Conservation (phyloP, 768 basidiomycete genomes). For the Lentinula edodes region DNA sequence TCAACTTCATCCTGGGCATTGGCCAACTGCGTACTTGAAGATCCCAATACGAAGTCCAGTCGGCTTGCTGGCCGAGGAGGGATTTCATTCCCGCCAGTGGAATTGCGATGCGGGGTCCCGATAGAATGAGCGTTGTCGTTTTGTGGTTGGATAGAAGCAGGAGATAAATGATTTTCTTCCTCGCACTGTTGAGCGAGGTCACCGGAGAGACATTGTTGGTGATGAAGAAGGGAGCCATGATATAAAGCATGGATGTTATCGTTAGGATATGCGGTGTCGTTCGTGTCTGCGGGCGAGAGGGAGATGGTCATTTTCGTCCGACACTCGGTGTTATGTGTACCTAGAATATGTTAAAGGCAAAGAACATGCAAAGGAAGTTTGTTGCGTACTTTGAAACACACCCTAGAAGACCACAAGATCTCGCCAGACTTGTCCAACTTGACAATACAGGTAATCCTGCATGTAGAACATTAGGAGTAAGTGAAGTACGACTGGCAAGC, state of each 20-base stretch:
- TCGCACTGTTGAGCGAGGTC: background rate
- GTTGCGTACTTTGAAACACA: no score
- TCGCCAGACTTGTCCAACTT: no score
- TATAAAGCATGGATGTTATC: background rate
- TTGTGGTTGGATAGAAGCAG: no score
- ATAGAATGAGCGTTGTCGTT: background rate
- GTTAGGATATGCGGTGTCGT: background rate
- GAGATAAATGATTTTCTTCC: background rate
- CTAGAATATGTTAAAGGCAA: background rate
- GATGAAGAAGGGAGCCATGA: background rate
- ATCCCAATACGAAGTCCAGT: background rate
- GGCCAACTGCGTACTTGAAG: background rate
- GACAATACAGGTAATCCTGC: background rate
- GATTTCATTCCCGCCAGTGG: background rate
- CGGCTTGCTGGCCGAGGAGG: conserved; percentile 2
- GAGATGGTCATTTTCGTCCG: background rate
- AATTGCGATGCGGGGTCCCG: background rate
- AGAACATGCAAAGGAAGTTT: no score
- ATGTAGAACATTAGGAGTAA: background rate
- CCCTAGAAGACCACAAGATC: no score
- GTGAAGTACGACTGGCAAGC: no score
- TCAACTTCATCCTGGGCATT: background rate
- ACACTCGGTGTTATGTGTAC: background rate
- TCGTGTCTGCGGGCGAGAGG: background rate
- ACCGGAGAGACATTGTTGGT: background rate